Evolutionary conservation across 192 early-diverging fungal genomes (phyloP), one percentile per base, ranked within the genome.

Genomic region (Linnemannia zychae): DNA sequence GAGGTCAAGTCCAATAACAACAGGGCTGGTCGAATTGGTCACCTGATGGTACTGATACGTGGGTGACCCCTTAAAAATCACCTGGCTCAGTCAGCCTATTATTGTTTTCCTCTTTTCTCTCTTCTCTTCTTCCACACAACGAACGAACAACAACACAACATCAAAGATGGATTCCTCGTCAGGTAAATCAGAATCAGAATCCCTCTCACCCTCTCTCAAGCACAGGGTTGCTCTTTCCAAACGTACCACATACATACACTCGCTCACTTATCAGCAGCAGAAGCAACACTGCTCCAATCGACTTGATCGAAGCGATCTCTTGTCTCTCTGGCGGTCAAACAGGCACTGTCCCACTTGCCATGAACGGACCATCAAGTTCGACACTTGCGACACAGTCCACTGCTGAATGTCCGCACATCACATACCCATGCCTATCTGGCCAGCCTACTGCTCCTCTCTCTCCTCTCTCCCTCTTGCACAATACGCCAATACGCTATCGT

Each of bases 101-200:
- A 15, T n/a, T 65, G 3, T 38, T 38, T 37, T 84, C 71, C 53
- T 75, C 67, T 72, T 71, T 49, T 85, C 50, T 46, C 28, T 71
- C 46, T 60, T 80, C 31, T 75, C 38, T 50, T 47, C 75, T 75
- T 40, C 44, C 71, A n/a, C 57, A 20, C 24, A 28, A 11, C 28
- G 57, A 63, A 63, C 57, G 24, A 44, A 63, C 57, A n/a, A 63
- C 73, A 60, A 38, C 20, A 53, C 22, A 38, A 69, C 34, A 75
- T 34, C 67, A 36, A 52, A 67, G 24, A 75, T 75, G 74, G 72
- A 71, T 50, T 75, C 72, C 4, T 79, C 74, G 40, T 75, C 83
- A 86, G 77, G 83, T 78, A 78, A 76, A 44, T 44, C 40, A 44
- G 47, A 63, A 38, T 31, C 57, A 60, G 40, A 33, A n/a, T n/a